Conservation (phyloP, 352 stramenopile genomes). For the Globisporangium alternatum region DNA sequence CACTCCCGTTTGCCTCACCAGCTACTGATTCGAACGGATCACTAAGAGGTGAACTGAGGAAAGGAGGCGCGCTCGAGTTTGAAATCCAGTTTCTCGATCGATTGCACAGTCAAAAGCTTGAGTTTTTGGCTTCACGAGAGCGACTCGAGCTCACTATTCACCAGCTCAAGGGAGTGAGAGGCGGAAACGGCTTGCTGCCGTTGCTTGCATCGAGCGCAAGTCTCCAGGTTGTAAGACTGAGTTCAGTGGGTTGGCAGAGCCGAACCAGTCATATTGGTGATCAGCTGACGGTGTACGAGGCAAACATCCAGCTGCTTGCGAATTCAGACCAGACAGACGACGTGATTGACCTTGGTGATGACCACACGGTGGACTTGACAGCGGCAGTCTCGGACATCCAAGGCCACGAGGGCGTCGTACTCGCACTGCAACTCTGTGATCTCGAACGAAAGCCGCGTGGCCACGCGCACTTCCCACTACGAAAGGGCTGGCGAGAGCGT, state of each 20-base stretch:
- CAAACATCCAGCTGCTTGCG: neutral
- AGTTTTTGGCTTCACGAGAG: neutral
- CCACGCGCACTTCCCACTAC: constrained; percentile 29
- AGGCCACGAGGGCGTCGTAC: constrained; percentile 11
- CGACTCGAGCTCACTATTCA: constrained; percentile 27
- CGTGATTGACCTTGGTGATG: constrained; percentile 13
- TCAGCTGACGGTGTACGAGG: constrained; percentile 1
- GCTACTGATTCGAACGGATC: neutral
- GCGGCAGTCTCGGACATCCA: neutral
- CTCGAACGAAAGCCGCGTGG: constrained; percentile 19
- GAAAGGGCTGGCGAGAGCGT: constrained; percentile 26
- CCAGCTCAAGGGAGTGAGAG: constrained; percentile 10
- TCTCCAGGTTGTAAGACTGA: neutral
- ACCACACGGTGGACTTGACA: constrained; percentile 25
- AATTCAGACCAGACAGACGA: neutral
- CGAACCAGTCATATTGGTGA: neutral
- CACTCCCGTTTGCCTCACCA: constrained; percentile 24
- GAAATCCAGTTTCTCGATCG: constrained; percentile 34
- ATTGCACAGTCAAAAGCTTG: neutral
- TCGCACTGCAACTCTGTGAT: constrained; percentile 25
- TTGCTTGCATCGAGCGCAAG: constrained; percentile 4
- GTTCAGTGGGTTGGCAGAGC: too few relatives aligned
- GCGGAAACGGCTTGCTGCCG: neutral
- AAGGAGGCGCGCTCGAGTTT: constrained; percentile 23
- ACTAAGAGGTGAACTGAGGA: neutral